Evolutionary conservation across 2,329 filamentous ascomycete genomes (phyloP), one percentile per base, ranked within the genome.

Genomic region (Xylariales sp.): DNA sequence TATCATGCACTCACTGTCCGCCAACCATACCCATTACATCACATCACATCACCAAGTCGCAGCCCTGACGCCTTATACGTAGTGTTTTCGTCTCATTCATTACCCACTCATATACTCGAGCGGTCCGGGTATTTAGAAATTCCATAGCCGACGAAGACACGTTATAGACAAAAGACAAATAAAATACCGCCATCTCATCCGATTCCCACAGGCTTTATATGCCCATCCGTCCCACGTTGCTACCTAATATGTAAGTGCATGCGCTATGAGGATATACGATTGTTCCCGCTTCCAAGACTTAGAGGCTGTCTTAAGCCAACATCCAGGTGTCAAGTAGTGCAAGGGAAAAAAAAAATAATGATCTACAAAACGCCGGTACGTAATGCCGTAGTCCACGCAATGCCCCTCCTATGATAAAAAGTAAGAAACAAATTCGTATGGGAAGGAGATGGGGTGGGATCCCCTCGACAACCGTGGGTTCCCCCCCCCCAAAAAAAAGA

Each of bases 351-450:
- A 54, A 18, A 36, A 34, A 18, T 32, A 36, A 36, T 50, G n/a
- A 61, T 57, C 12, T 39, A 32, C 30, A 53, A 5, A 66, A 66
- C 64, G 64, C 64, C 64, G 36, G 18, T 62, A 36, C n/a, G 16
- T 67, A 12, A 67, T 64, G 64, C 60, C 34, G 12, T 32, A 32
- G 4, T 53, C 52, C 50, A 46, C 23, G 52, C 45, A 57, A 57
- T 36, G 46, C 57, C 23, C 23, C 34, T 50, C 14, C 10, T 48
- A 48, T 9, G n/a, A 32, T 52, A 28, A 14, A 12, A 12, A 52
- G n/a, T 28, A 48, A 57, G 50, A 32, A 55, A 5, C 7, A 23
- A 43, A 50, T 12, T 39, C 43, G 9, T 49, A 39, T 18, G 53
- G 16, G 32, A 46, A 45, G 34, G 3, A 14, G 39, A 41, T 41